Evolutionary conservation across 1,139 yeast species (phyloP), one percentile per base, ranked within the genome.

Genomic region (Casaregolazyma lundiana): DNA sequence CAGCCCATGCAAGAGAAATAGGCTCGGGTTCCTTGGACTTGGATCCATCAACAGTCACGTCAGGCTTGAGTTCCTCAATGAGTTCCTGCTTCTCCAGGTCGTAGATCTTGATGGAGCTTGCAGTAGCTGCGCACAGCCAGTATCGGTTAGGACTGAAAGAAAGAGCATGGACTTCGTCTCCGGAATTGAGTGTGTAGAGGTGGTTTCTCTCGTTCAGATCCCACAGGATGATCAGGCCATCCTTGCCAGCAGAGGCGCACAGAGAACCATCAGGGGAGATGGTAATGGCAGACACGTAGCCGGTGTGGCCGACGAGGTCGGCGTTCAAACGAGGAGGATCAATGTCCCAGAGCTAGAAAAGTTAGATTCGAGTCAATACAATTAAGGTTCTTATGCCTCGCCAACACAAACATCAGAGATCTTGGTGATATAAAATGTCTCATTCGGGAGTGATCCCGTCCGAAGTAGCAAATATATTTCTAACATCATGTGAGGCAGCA

Each of bases 71-170:
- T 81, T 92, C 97, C 71, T 92, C 98, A 76, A 90, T 89, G 73
- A 90, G 80, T 66, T 78, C 77, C 78, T 95, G 85, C 78, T 87
- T 92, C 79, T 89, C 95, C 73, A 92, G 84, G 84, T 90, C 89
- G 88, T 83, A 92, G 81, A 94, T 85, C 89, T 89, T 90, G 80
- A 94, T 88, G 70, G 97, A 94, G 63, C 96, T 77, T 62, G 96
- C 79, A 67, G 99, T 92, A 70, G 98, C 98, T 77, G 97, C 98
- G 73, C 96, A 94, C 75, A 94, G 87, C 98, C 98, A 92, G 94
- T 88, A 94, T 85, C 98, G 90, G 95, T 88, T 87, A 77, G 99
- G 98, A 73, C 98, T 90, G 96, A 92, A 94, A 68, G 97, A 95
- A 72, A 92, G 84, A 71, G 97, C 94, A 76, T 87, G 88, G 66